phyloP scores from a whole-genome alignment of 1,284 basidiomycete species.

The Cutaneotrichosporon mucoides region DNA sequence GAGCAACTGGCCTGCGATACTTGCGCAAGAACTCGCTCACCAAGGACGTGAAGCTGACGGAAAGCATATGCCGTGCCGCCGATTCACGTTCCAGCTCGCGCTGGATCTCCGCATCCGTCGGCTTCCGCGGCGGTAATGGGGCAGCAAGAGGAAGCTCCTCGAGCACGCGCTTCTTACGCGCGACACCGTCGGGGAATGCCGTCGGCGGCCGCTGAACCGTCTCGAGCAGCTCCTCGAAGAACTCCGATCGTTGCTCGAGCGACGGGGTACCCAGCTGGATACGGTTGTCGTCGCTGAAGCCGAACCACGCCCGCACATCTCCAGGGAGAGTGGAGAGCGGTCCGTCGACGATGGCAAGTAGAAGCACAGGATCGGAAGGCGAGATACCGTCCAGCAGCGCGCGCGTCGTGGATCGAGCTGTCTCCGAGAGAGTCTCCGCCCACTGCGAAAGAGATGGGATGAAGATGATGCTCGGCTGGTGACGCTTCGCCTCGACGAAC shows the following conservation, averaged over 20 bases:
- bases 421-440: constrained; percentile 79
- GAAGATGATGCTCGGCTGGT: constrained; percentile 93
- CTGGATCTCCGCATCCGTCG: constrained; percentile 76
- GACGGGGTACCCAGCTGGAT: constrained; percentile 60
- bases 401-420: constrained; percentile 75
- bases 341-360: constrained; percentile 84
- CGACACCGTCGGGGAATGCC: constrained; percentile 85
- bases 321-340: constrained; percentile 64
- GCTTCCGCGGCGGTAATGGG: constrained; percentile 78
- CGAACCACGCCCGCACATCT: constrained; percentile 92
- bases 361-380: constrained; percentile 84
- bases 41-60: constrained; percentile 80
- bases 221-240: constrained; percentile 70
- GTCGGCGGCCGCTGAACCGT: constrained; percentile 72
- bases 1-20: constrained; percentile 84
- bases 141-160: constrained; percentile 86
- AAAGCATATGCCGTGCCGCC: constrained; percentile 73
- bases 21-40: constrained; percentile 86
- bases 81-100: constrained; percentile 78
- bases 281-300: constrained; percentile 67
- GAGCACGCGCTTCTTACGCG: constrained; percentile 74
- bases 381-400: constrained; percentile 86
- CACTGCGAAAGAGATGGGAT: constrained; percentile 86
- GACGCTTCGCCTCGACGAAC: constrained; percentile 96
- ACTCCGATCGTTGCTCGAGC: constrained; percentile 61